Base-by-base conservation (phyloP, 2,329 filamentous ascomycete genomes). In the Pseudopyricularia javanii region DNA sequence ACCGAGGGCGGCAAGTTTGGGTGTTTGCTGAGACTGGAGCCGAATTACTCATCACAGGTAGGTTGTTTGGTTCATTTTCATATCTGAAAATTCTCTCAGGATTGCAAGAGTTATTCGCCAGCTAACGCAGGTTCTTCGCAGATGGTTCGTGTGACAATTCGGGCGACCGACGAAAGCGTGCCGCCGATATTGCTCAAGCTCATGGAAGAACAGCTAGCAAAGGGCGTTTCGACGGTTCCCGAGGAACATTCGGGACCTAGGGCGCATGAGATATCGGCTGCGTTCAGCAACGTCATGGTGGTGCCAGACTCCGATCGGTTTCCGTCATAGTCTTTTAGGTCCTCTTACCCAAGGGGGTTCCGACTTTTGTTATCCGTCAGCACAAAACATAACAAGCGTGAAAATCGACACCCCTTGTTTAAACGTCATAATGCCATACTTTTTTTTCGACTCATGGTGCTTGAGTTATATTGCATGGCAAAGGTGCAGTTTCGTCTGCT, bases 81-180 rank as follows among this genome's bases (percentile, higher is more conserved):
- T 20, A 6, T 33, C 28, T n/a, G 3, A 34, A 15, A 7, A 6
- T 26, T 48, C 3, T 48, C 3, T 4, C 28, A 30, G 28, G 4
- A 30, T 4, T 30, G 28, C 28, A 30, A 4, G 28, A 30, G 28
- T 30, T 4, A 30, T 30, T 30, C 28, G 28, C 34, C 8, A 15
- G 24, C 47, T 30, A 49, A 32, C 28, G 35, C 33, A 28, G 12
- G 14, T 47, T 24, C 4, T 4, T 30, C 56, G 7, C 59, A 96
- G 93, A 96, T 96, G 89, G 87, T 94, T 62, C 91, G 93, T 52
- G 75, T 97, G 56, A 98, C 93, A 0, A 85, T 98, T 60, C 81
- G 93, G 57, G 93, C 91, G 6, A 98, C 93, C 1, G 91, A 97
- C 62, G 93, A 97, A 63, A 80, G 76, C 32, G 88, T 98, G 0